Evolutionary conservation across 129 eudicot species (phyloP).

Genomic region (Dittrichia graveolens): DNA sequence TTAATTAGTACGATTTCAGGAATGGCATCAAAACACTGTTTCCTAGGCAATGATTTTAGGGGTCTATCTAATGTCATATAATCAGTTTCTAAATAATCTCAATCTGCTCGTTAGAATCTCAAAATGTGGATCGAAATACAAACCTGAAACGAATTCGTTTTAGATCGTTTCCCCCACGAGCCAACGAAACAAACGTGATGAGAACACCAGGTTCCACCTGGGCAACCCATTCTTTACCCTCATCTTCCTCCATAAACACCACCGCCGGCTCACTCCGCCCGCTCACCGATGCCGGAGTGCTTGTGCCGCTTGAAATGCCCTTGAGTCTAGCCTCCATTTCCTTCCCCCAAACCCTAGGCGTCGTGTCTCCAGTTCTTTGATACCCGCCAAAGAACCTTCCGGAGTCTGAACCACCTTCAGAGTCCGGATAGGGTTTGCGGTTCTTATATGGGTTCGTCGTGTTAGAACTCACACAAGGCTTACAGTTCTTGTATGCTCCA

Average conservation of each 20-base stretch:
- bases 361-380: constrained; percentile 44
- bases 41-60: no score
- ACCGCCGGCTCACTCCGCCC: constrained; percentile 69
- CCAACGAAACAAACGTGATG: constrained; percentile 72
- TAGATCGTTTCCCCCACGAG: constrained; percentile 72
- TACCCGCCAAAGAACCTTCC: constrained; percentile 54
- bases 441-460: not conserved
- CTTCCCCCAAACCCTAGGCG: constrained; percentile 68
- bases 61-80: no score
- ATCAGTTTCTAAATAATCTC: not conserved
- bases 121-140: constrained; percentile 6
- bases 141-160: constrained; percentile 94
- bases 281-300: constrained; percentile 81
- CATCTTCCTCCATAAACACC: constrained; percentile 72
- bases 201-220: constrained; percentile 93
- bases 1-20: no score
- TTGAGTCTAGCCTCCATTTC: constrained; percentile 77
- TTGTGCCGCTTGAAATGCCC: constrained; percentile 72
- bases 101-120: not conserved
- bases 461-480: constrained; percentile 65
- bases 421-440: constrained; percentile 38
- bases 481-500: constrained; percentile 71
- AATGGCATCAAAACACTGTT: no score
- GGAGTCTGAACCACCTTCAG: constrained; percentile 51
- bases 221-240: constrained; percentile 84